Base-by-base conservation (phyloP, 2,329 filamentous ascomycete species). In the Fusarium decemcellulare region DNA sequence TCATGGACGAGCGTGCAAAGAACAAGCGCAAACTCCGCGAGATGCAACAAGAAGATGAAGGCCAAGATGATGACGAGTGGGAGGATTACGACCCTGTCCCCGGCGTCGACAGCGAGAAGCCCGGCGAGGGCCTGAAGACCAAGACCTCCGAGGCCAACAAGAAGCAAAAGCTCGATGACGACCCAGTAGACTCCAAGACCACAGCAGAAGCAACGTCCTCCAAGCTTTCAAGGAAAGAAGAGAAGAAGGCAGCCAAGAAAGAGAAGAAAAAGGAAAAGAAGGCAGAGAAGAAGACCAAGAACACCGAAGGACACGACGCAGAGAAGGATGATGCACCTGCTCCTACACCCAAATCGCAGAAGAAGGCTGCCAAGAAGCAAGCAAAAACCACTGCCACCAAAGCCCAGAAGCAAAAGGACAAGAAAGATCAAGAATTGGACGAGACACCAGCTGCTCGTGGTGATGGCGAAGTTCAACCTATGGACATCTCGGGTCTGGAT, bases 11-110 rank as follows among this genome's bases (percentile, higher is more conserved):
- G 77, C 84, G 87, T 58, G 88, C 87, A 44, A 84, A 84, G 72
- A 94, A 93, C 74, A 97, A 97, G 84, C 89, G 94, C 63, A 97
- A 97, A 82, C 85, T 92, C 30, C 88, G 90, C 57, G 89, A 92
- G 68, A 82, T 90, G 61, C 85, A 87, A 59, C 79, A 84, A n/a
- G 78, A 85, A 37, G 81, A 83, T 27, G 82, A 83, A 10, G 75
- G 74, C 11, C 72, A 80, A 42, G 81, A 83, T 10, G 85, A 84
- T 6, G 84, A 83, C 1, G 84, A 84, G 43, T 85, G 81, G 11
- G 81, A 80, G 59, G 78, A 81, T 8, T 76, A 75, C 42, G 86
- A 83, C 23, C 79, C 81, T 14, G 80, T 88, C 6, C 81, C 85
- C 0, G 88, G 87, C 11, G 82, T 91, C 47, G 86, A 88, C 64